These are phyloP conservation scores for Sphagnum tenellum DNA, from an alignment of 225 moss, liverwort and hornwort genomes.

Conservation along the genomic window DNA sequence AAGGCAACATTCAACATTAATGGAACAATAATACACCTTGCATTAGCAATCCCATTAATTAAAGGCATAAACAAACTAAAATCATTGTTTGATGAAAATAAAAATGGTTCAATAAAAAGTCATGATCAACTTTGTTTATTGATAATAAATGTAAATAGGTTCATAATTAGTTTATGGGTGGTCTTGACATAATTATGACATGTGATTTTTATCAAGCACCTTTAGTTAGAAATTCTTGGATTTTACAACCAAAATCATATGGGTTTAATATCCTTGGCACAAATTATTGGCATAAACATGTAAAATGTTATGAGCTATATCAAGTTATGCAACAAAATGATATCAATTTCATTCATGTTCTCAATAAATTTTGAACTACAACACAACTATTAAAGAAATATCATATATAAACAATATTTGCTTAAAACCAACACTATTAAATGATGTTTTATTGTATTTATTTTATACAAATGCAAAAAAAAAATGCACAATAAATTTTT, in stretches of 20 bases:
- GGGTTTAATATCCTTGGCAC: neutral
- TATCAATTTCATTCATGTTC: neutral
- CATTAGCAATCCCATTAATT: no score
- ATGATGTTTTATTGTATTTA: slow-evolving; percentile 4
- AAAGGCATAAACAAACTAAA: no score
- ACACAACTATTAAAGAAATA: neutral
- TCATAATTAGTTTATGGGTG: no score
- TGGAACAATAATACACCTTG: no score
- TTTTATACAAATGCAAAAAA: slow-evolving; percentile 4
- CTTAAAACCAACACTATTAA: neutral
- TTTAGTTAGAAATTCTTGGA: slow-evolving; percentile 4
- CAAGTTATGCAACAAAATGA: slow-evolving; percentile 1
- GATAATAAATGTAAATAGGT: no score
- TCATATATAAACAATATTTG: neutral
- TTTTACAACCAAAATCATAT: neutral
- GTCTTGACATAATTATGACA: no score
- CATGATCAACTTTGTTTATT: no score
- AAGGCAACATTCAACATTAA: no score
- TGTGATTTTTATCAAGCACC: neutral
- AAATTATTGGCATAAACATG: slow-evolving; percentile 2
- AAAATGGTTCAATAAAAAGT: no score
- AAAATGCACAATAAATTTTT: no score
- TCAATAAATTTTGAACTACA: slow-evolving; percentile 1
- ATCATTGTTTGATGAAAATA: no score
- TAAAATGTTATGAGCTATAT: neutral